Conservation (phyloP, 345 rosid species). For the Acer saccharum region DNA sequence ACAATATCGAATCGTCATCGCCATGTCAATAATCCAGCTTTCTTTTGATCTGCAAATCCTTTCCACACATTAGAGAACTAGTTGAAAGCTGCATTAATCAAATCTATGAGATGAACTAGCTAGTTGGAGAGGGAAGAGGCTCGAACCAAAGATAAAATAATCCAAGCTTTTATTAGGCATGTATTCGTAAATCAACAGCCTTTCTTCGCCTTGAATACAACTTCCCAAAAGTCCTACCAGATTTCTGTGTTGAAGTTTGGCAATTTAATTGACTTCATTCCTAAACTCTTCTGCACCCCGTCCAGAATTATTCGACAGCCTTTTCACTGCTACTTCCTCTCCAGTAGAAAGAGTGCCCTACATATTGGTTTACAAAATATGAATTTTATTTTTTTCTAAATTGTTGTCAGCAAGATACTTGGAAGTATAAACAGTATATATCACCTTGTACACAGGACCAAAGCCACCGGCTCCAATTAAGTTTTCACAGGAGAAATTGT, state of each 20-base stretch:
- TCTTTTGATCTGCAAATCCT: too few relatives aligned
- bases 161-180: conserved; percentile 42
- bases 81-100: not conserved
- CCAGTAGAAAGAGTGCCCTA: conserved; percentile 33
- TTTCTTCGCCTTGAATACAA: conserved; percentile 25
- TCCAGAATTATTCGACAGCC: conserved; percentile 44
- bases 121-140: not conserved
- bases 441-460: conserved; percentile 53
- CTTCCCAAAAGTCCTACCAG: conserved; percentile 51
- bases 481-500: conserved; percentile 28
- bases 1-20: not conserved
- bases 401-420: not conserved
- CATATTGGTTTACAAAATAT: not conserved
- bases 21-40: not conserved
- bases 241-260: conserved; percentile 58
- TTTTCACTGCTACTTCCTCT: conserved; percentile 53
- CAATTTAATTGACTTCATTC: conserved; percentile 41
- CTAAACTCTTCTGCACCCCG: conserved; percentile 47
- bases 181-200: conserved; percentile 34
- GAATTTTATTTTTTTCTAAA: too few relatives aligned
- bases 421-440: not conserved
- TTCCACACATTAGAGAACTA: too few relatives aligned
- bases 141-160: conserved; percentile 48
- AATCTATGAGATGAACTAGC: too few relatives aligned
- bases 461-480: conserved; percentile 44